Conservation (phyloP, 148 eudicot genomes). For the Silene latifolia region DNA sequence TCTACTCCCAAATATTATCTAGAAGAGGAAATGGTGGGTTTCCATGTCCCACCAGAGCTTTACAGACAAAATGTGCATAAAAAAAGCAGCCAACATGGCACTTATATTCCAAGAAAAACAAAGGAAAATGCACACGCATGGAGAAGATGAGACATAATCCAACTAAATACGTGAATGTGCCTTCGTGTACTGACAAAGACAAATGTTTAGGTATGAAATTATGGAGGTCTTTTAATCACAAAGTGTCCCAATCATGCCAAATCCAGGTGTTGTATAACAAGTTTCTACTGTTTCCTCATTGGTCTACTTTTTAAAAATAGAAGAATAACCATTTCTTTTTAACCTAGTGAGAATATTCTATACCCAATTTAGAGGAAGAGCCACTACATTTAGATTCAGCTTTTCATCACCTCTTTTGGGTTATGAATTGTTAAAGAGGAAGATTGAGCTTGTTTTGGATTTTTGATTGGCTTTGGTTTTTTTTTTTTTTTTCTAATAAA, state of each 20-base stretch:
- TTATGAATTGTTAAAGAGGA: neutral
- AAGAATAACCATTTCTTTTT: neutral
- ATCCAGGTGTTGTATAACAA: conserved; percentile 11
- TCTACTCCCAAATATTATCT: neutral
- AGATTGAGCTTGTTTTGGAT: neutral
- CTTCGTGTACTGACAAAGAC: conserved; percentile 13
- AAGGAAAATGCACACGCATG: conserved; percentile 10
- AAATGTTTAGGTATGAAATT: conserved; percentile 34
- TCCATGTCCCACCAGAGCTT: conserved; percentile 9
- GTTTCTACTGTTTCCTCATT: conserved; percentile 7
- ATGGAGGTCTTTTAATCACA: conserved; percentile 8
- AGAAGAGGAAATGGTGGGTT: conserved; percentile 7
- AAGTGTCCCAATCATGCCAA: conserved; percentile 23
- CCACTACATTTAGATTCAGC: conserved; percentile 5
- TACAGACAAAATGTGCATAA: conserved; percentile 9
- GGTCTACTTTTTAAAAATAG: neutral
- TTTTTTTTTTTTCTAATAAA: neutral
- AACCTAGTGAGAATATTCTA: conserved; percentile 13
- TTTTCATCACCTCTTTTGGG: conserved; percentile 7
- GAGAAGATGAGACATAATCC: conserved; percentile 24
- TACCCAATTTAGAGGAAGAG: conserved; percentile 11
- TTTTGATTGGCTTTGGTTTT: conserved; percentile 5
- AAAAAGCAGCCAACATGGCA: neutral
- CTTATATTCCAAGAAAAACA: neutral
- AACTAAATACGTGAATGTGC: conserved; percentile 19